A percentile compares a stretch with the other conserved stretches of the same genome.
Conservation (phyloP, 306 rosid genomes). For the Trichosanthes truncata region DNA sequence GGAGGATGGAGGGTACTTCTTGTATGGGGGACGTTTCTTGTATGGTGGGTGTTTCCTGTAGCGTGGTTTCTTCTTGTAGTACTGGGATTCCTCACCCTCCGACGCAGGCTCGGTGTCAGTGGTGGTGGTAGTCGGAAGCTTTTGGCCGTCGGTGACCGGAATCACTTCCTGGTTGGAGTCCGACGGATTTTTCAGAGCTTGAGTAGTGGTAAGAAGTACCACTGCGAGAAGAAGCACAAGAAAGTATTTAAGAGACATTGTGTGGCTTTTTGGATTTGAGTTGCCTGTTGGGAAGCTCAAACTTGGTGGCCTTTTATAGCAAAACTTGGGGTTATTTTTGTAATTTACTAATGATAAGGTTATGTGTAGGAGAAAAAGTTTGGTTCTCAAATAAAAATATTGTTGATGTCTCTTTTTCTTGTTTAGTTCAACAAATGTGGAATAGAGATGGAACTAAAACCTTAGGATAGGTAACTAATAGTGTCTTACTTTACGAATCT, state of each 20-base stretch:
- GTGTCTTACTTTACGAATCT: too few species aligned
- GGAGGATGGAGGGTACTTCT: neutral
- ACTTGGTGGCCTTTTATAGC: neutral
- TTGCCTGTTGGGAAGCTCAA: neutral
- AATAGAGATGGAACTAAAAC: too few species aligned
- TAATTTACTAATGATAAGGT: neutral
- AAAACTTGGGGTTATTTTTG: neutral
- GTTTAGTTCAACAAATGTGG: too few species aligned
- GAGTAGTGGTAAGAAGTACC: constrained; percentile 3
- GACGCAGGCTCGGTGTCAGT: neutral
- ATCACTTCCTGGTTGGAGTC: neutral
- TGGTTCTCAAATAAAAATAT: too few species aligned
- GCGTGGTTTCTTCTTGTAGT: neutral
- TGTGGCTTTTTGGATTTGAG: neutral
- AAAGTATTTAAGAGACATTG: neutral
- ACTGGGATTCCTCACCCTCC: neutral
- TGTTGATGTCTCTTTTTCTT: too few species aligned
- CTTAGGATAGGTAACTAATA: too few species aligned
- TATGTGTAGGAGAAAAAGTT: neutral
- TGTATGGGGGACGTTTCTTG: neutral
- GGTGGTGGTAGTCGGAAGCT: neutral
- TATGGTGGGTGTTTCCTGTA: neutral
- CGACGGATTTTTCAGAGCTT: neutral
- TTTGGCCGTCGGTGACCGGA: neutral
- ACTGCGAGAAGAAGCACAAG: neutral